Base-by-base conservation (phyloP, 805 yeast species). In the Metschnikowia cubensis region DNA sequence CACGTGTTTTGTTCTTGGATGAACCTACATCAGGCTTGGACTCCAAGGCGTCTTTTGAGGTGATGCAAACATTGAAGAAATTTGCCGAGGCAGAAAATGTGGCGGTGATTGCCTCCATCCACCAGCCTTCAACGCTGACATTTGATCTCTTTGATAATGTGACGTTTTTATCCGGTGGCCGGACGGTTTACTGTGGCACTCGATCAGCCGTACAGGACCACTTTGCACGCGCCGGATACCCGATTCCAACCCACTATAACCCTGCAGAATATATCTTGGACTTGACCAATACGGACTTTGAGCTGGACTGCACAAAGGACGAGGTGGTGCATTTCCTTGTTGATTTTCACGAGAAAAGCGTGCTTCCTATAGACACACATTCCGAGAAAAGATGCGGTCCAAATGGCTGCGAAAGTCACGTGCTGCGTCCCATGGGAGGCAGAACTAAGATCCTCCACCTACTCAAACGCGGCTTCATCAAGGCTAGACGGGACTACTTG, bases 21-120 rank as follows among this genome's bases (percentile, higher is more conserved):
- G 96, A 89, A 58, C 96, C 96, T 3, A 89, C 96, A 0, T 87
- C 96, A 0, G 96, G 96, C 0, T 67, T 89, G 34, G 96, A 89
- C 65, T 83, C 95, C 7, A 82, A 81, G 54, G 83, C 89, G 7
- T 90, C 96, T 0, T 79, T 74, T 53, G 69, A 81, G 52, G 70
- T 88, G 32, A 76, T 89, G 11, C 70, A 75, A 40, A 80, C 88
- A 0, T 73, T 89, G 50, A 79, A 81, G 55, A 73, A 77, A 50
- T 57, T 71, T 17, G 64, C 75, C 1, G 58, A 66, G 3, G 64
- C 69, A 0, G 65, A 62, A 43, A 90, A 91, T 1, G 79, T 89
- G 49, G 85, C 92, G 0, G 75, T 89, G 15, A 75, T 89, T 4
- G 70, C 87, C 62, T 83, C 90, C 36, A 85, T 89, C 37, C 96